Evolutionary conservation across 768 basidiomycete genomes (phyloP).

Genomic region (Hebeloma cylindrosporum): DNA sequence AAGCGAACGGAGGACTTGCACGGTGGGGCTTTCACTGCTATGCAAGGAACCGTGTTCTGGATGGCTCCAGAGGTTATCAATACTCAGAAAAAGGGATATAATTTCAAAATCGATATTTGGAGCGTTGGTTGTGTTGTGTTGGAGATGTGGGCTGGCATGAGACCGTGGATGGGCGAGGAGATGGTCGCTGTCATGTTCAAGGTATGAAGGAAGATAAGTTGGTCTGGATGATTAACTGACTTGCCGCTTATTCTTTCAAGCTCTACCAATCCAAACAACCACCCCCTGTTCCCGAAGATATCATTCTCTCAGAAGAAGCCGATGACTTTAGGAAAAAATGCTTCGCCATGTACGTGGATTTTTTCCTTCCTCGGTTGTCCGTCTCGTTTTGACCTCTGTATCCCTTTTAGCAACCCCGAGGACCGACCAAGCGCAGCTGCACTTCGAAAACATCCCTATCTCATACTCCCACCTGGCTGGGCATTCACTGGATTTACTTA

Average conservation of each 20-base stretch:
- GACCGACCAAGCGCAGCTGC: conserved; percentile 80
- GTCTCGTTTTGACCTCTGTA: conserved; percentile 14
- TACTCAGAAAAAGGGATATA: conserved; percentile 86
- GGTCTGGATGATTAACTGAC: neutral
- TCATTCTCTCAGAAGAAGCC: conserved; percentile 71
- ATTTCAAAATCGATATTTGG: conserved; percentile 98
- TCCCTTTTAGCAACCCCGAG: conserved; percentile 65
- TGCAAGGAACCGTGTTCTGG: conserved; percentile 99
- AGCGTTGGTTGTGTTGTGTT: conserved; percentile 97
- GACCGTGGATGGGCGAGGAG: conserved; percentile 93
- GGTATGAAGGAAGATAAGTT: conserved; percentile 43
- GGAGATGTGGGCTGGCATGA: conserved; percentile 98
- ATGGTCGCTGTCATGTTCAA: conserved; percentile 93
- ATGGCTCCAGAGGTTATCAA: conserved; percentile 97
- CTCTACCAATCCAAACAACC: conserved; percentile 81
- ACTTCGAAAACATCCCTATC: conserved; percentile 77
- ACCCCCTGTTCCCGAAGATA: conserved; percentile 87
- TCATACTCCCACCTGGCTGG: conserved; percentile 72
- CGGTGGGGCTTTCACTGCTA: conserved; percentile 83
- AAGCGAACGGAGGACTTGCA: conserved; percentile 89
- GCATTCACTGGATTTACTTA: conserved; percentile 65
- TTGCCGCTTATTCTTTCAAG: conserved; percentile 36
- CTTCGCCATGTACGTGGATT: conserved; percentile 73
- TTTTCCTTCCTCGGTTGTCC: conserved; percentile 4
- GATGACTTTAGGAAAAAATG: conserved; percentile 87